A percentile compares a stretch with the other conserved stretches of the same genome.
These are phyloP conservation scores for Pyrenochaeta sp. DNA, from an alignment of 2,329 filamentous ascomycete genomes.

Conservation along the genomic window DNA sequence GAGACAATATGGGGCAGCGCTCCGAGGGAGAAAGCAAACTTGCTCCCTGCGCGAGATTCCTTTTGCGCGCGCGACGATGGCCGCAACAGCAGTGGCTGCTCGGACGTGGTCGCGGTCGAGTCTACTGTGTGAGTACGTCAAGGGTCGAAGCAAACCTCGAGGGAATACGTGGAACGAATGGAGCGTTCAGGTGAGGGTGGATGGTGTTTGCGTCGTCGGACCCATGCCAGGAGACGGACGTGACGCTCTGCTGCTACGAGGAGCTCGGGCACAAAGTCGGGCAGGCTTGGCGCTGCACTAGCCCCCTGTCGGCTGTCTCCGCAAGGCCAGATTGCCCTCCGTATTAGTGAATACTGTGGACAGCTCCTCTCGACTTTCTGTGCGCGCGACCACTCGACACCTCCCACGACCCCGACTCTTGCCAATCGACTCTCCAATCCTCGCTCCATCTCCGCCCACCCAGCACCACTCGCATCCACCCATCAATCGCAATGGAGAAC, in stretches of 20 bases:
- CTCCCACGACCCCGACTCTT: conserved; percentile 12
- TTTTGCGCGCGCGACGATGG: conserved; percentile 15
- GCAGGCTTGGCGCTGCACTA: conserved; percentile 22
- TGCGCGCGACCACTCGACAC: conserved; percentile 22
- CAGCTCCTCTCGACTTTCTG: conserved; percentile 24
- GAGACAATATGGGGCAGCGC: conserved; percentile 19
- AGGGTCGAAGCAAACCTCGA: conserved; percentile 22
- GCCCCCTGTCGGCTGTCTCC: conserved; percentile 28
- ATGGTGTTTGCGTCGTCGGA: no score
- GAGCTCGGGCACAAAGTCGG: conserved; percentile 17
- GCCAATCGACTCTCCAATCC: conserved; percentile 4
- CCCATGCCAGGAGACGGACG: conserved; percentile 19
- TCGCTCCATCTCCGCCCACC: conserved; percentile 5
- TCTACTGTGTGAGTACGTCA: conserved; percentile 12
- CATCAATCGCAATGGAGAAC: conserved; percentile 66
- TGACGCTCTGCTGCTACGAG: conserved; percentile 15
- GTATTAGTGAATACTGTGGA: conserved; percentile 22
- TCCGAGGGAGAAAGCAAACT: conserved; percentile 19
- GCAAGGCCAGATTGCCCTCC: conserved; percentile 39
- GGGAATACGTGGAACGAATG: not conserved
- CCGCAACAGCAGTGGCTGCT: conserved; percentile 2
- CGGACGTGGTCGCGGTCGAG: not conserved
- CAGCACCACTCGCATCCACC: conserved; percentile 2
- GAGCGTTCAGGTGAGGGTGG: conserved; percentile 12
- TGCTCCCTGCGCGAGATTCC: conserved; percentile 11